These are phyloP conservation scores for Paragyromitra xinjiangensis DNA, from an alignment of 495 filamentous ascomycete genomes.

Conservation along the genomic window DNA sequence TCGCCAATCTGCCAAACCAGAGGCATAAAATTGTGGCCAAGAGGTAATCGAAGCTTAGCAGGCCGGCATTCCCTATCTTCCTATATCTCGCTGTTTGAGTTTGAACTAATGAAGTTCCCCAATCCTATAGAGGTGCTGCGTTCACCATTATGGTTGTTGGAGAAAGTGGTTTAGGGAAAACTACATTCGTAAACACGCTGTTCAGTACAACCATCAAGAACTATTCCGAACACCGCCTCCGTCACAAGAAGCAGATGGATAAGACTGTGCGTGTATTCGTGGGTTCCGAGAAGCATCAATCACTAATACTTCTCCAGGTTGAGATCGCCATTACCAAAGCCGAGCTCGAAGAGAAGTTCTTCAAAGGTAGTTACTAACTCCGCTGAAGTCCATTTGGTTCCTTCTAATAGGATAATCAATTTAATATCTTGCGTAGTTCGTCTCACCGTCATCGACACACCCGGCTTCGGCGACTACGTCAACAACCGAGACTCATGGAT, in stretches of 20 bases:
- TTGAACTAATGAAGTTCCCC: constrained; percentile 28
- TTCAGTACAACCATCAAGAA: constrained; percentile 99
- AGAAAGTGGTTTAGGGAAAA: constrained; percentile 98
- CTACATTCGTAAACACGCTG: constrained; percentile 99
- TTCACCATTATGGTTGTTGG: constrained; percentile 99
- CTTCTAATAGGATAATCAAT: background rate
- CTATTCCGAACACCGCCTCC: constrained; percentile 98
- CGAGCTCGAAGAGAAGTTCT: constrained; percentile 99
- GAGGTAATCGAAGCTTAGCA: constrained; percentile 62
- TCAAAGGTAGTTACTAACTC: constrained; percentile 79
- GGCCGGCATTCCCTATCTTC: background rate
- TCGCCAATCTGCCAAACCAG: constrained; percentile 99
- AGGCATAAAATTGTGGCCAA: constrained; percentile 99
- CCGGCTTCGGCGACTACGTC: constrained; percentile 98
- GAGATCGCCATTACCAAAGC: constrained; percentile 99
- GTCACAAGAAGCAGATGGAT: constrained; percentile 98
- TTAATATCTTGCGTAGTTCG: constrained; percentile 70
- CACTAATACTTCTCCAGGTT: constrained; percentile 59
- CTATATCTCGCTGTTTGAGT: constrained; percentile 5
- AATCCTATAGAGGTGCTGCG: constrained; percentile 72
- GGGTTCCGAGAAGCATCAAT: background rate
- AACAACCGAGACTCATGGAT: constrained; percentile 99
- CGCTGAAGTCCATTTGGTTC: background rate
- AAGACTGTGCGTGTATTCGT: constrained; percentile 71
- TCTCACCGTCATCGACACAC: constrained; percentile 97